phyloP scores from a whole-genome alignment of 306 rosid genomes.

The Fagus sylvatica region DNA sequence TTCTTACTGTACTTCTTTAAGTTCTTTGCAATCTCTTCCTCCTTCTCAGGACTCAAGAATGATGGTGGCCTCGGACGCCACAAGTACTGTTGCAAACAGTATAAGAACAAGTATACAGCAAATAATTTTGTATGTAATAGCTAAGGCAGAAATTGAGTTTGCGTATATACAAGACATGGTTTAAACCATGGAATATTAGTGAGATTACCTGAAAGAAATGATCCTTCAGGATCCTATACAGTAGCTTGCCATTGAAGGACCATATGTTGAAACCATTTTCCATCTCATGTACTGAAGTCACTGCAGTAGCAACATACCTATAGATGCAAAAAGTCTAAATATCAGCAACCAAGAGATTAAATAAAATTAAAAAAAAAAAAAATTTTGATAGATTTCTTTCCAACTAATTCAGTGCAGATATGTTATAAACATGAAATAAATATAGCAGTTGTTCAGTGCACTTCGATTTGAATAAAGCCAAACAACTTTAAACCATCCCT shows the following conservation, averaged over 20 bases:
- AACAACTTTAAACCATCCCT: background rate
- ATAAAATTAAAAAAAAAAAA: too few relatives aligned
- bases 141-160: background rate
- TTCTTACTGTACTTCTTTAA: conserved; percentile 91
- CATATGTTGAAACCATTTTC: conserved; percentile 92
- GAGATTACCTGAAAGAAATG: conserved; percentile 77
- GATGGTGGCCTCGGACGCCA: conserved; percentile 95
- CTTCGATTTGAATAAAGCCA: background rate
- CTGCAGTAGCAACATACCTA: conserved; percentile 89
- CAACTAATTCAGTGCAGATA: too few relatives aligned
- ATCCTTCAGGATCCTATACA: conserved; percentile 75
- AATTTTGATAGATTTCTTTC: too few relatives aligned
- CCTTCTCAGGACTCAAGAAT: conserved; percentile 73
- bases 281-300: conserved; percentile 95
- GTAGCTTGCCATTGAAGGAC: conserved; percentile 89
- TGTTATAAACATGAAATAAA: too few relatives aligned
- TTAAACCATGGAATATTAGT: background rate
- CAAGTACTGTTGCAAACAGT: conserved; percentile 46
- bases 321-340: conserved; percentile 10
- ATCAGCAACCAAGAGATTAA: background rate
- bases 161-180: too few relatives aligned
- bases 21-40: conserved; percentile 86
- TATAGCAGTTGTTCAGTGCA: background rate
- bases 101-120: background rate
- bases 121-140: background rate